Conservation (phyloP, 305 asterid species). For the Stenogyne calaminthoides region DNA sequence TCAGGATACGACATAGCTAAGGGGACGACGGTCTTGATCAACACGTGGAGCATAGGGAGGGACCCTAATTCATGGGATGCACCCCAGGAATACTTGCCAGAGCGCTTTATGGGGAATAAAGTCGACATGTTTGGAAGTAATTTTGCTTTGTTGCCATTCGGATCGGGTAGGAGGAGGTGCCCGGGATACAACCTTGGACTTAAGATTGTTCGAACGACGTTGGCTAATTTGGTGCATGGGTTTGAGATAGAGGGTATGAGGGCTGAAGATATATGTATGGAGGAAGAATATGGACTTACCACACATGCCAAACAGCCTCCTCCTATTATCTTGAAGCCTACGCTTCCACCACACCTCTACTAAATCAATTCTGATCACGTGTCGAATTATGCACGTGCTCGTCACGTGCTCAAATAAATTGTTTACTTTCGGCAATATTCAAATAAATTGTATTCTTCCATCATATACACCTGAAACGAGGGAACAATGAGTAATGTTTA, state of each 20-base stretch:
- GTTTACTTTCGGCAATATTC: too few relatives aligned
- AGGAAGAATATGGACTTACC: conserved; percentile 22
- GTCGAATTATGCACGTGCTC: too few relatives aligned
- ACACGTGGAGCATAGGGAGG: conserved; percentile 55
- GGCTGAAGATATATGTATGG: conserved; percentile 38
- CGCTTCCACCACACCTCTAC: background rate
- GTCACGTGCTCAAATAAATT: too few relatives aligned
- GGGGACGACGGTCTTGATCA: conserved; percentile 44
- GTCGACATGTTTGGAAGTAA: conserved; percentile 35
- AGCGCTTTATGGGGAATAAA: conserved; percentile 41
- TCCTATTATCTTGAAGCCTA: background rate
- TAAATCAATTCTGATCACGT: too few relatives aligned
- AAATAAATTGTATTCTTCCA: too few relatives aligned
- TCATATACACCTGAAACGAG: too few relatives aligned
- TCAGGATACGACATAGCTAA: conserved; percentile 46
- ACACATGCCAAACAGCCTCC: background rate
- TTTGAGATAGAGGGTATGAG: conserved; percentile 36
- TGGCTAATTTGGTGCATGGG: conserved; percentile 50
- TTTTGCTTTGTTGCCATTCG: conserved; percentile 43
- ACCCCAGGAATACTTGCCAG: conserved; percentile 38
- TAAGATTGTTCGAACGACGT: conserved; percentile 32
- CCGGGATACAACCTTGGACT: conserved; percentile 44
- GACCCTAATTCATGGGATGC: conserved; percentile 38
- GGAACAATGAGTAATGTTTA: too few relatives aligned
- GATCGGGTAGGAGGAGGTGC: conserved; percentile 42